A percentile compares a stretch with the other conserved stretches of the same genome.
These are phyloP conservation scores for Chamaecyparis obtusa DNA, from an alignment of 75 land plant genomes.

Conservation along the genomic window DNA sequence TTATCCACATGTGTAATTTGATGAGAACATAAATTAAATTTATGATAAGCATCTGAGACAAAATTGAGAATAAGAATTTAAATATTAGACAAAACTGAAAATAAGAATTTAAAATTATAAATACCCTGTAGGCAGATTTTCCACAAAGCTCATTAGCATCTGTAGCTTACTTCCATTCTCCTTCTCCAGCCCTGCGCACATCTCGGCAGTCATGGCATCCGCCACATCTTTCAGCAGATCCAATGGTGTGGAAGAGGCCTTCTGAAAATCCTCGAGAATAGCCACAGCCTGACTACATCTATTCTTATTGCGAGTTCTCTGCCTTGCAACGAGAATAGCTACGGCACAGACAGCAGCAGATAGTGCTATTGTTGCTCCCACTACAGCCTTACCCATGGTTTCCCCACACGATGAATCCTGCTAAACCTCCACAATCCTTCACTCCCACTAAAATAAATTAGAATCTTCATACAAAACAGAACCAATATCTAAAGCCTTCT, in stretches of 20 bases:
- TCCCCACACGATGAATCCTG: not conserved
- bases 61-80: not conserved
- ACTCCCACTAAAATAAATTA: not conserved
- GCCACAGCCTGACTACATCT: conserved; percentile 14
- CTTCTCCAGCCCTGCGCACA: conserved; percentile 37
- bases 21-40: not conserved
- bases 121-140: conserved; percentile 37
- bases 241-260: conserved; percentile 27
- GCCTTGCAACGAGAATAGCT: conserved; percentile 27
- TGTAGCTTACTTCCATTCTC: conserved; percentile 44
- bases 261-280: conserved; percentile 28
- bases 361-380: conserved; percentile 18
- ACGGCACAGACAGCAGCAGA: conserved; percentile 37
- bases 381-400: conserved; percentile 19
- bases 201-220: conserved; percentile 38
- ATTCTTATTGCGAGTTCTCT: conserved; percentile 9
- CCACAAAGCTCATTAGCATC: conserved; percentile 33
- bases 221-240: conserved; percentile 26
- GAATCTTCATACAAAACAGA: not conserved
- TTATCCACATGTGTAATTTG: not conserved
- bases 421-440: not conserved
- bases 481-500: not conserved
- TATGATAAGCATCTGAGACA: not conserved
- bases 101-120: not conserved
- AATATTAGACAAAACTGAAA: not conserved